Base-by-base conservation (phyloP, 2,329 filamentous ascomycete genomes). In the Diaporthe citri region DNA sequence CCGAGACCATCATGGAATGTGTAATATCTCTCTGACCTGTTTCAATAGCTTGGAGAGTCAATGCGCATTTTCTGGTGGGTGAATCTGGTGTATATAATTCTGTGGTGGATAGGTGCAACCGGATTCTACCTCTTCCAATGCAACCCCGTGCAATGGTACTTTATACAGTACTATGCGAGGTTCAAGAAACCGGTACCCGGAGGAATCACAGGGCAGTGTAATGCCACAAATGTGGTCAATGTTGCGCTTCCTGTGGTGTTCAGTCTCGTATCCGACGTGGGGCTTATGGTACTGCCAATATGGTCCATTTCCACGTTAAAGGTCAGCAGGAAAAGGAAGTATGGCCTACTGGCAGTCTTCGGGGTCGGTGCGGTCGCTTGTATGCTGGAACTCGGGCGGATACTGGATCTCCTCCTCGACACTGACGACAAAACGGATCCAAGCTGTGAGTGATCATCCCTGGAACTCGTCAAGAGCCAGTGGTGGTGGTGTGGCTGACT, bases 401-500 rank as follows among this genome's bases (percentile, higher is more conserved):
- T 62, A 28, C 22, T 69, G 48, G 41, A 39, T 20, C 66, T 70
- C 5, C 9, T 70, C 4, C 48, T 70, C 66, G 48, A 70, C 4
- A 70, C 66, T 9, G 48, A 70, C 36, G 66, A 70, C 66, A 70
- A 70, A n/a, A 56, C 36, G n/a, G 66, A 70, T 36, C 22, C 66
- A 28, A 56, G 66, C 20, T 70, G 66, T 70, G 34, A 70, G 66
- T 70, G 3, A 52, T 43, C 4, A 20, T 7, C 22, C 36, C 36
- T n/a, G 10, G 4, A n/a, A 43, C 6, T 15, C 5, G 12, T 25
- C 6, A n/a, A 25, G 4, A 39, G 13, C 9, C 39, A 12, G 13
- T 22, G 15, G 8, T 62, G 39, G 5, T 9, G 28, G 15, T 46
- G 25, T 46, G 7, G 59, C 59, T 62, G 22, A 62, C 39, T 28